Percentiles rank a stretch among this genome's conserved stretches.
These are phyloP conservation scores for Cercophora newfieldiana DNA, from an alignment of 495 filamentous ascomycete genomes.

Conservation along the genomic window DNA sequence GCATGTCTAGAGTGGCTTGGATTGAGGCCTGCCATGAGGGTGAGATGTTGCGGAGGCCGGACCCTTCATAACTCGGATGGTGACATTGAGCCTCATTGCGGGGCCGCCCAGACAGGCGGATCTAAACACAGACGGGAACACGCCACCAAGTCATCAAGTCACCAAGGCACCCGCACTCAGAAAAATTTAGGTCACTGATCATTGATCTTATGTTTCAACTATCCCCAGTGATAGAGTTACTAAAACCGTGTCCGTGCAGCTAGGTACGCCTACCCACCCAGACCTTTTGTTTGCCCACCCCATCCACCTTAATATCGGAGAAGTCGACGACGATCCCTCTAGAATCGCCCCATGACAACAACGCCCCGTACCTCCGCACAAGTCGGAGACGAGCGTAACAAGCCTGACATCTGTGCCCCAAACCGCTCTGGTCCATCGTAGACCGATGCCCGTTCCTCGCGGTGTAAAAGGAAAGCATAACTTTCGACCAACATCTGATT, in stretches of 20 bases:
- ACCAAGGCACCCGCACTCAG: background rate
- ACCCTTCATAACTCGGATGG: background rate
- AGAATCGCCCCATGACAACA: background rate
- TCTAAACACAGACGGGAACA: background rate
- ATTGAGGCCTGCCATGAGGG: background rate
- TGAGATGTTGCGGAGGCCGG: background rate
- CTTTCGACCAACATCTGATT: background rate
- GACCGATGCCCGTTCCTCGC: background rate
- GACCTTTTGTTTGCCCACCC: background rate
- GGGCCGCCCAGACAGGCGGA: background rate
- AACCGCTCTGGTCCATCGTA: background rate
- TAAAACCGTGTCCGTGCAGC: conserved; percentile 12
- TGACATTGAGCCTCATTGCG: background rate
- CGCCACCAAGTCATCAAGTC: background rate
- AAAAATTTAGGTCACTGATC: conserved; percentile 9
- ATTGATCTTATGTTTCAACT: conserved; percentile 17
- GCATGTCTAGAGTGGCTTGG: background rate
- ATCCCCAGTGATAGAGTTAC: conserved; percentile 19
- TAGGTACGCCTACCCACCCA: conserved; percentile 1
- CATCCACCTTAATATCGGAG: background rate
- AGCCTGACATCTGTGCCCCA: background rate
- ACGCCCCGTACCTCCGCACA: background rate
- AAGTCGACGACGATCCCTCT: background rate
- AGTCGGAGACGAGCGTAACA: background rate
- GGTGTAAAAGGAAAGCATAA: background rate